These are phyloP conservation scores for Onygena corvina DNA, from an alignment of 2,329 filamentous ascomycete species.

Conservation along the genomic window DNA sequence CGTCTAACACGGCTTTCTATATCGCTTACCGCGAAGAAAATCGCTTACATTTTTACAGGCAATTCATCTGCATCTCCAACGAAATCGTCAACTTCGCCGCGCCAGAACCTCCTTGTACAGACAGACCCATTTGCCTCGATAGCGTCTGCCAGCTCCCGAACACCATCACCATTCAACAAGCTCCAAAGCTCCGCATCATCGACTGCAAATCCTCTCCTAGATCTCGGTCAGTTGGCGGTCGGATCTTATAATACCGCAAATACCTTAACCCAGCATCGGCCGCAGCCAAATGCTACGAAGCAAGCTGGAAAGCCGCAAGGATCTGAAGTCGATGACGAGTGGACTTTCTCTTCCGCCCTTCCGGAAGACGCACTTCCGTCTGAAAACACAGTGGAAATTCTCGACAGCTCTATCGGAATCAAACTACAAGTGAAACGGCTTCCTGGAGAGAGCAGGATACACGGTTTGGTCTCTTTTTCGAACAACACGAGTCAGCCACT, in stretches of 20 bases:
- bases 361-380: slow-evolving; percentile 50
- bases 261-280: slow-evolving; percentile 11
- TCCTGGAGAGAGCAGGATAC: slow-evolving; percentile 47
- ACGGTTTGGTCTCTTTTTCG: slow-evolving; percentile 67
- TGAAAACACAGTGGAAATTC: slow-evolving; percentile 54
- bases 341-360: slow-evolving; percentile 81
- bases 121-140: slow-evolving; percentile 51
- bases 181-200: slow-evolving; percentile 18
- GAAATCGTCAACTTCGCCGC: slow-evolving; percentile 23
- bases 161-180: slow-evolving; percentile 31
- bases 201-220: slow-evolving; percentile 22
- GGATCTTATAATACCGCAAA: neutral
- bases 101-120: slow-evolving; percentile 27
- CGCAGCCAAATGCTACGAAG: slow-evolving; percentile 20
- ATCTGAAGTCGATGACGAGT: slow-evolving; percentile 66
- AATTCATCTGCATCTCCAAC: slow-evolving; percentile 21
- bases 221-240: slow-evolving; percentile 19
- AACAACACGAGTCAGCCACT: slow-evolving; percentile 64
- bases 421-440: slow-evolving; percentile 57
- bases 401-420: slow-evolving; percentile 58
- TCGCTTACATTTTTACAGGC: slow-evolving; percentile 22
- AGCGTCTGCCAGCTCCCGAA: slow-evolving; percentile 41
- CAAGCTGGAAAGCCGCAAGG: slow-evolving; percentile 20
- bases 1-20: slow-evolving; percentile 37
- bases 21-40: slow-evolving; percentile 16